Base-by-base conservation (phyloP, 2,329 filamentous ascomycete genomes). In the Eutypa lata region DNA sequence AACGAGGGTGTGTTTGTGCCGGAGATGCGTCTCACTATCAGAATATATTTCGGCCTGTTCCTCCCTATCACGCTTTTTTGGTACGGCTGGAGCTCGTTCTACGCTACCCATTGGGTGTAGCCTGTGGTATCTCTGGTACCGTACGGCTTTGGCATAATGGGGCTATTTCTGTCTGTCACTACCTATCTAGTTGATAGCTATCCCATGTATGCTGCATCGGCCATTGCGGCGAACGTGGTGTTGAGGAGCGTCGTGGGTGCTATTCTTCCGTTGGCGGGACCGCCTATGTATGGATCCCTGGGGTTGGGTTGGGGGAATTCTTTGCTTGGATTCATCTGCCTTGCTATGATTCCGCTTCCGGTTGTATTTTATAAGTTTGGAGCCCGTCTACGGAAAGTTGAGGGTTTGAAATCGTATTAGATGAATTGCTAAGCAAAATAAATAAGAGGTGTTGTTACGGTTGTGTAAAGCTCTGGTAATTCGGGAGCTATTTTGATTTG, bases 151-250 rank as follows among this genome's bases (percentile, higher is more conserved):
- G 71, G 69, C 0, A 69, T 70, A 28, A 57, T 74, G 8, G 51
- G 69, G 3, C 64, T 72, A 2, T 75, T 73, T 49, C 79, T 83
- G 73, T 71, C 74, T 0, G 68, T 79, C n/a, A 76, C 80, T 50
- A 78, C 78, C 2, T 88, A 87, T 57, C 70, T 86, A 3, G 77
- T 85, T 14, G 82, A 86, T 51, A 74, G 77, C 13, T 72, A 70
- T 49, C 67, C 62, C 22, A 60, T 68, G 37, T 71, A 73, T 53
- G 71, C 72, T 0, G 71, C 72, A 3, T 71, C 66, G 14, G 71
- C 69, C 0, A 75, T 86, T 2, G 83, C 84, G 0, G 83, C 82
- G 0, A 83, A 74, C 51, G 82, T 81, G 0, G 75, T 85, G 0
- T 66, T 85, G 2, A 68, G 82, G 40, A 69, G 64, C 4, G 57